Conservation (phyloP, 306 rosid genomes). For the Lotus japonicus region DNA sequence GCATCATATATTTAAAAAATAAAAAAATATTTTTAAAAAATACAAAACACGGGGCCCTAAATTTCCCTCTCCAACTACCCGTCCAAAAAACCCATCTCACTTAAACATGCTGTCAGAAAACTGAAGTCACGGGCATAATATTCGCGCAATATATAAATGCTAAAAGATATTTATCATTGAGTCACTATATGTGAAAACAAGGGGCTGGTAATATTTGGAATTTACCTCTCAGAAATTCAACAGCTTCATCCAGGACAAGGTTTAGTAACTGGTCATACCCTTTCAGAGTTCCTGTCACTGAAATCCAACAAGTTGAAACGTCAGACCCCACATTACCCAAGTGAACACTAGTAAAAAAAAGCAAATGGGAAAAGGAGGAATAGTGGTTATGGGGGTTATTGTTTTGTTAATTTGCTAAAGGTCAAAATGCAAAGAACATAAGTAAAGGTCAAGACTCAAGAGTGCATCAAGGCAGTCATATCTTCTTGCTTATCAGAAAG, state of each 20-base stretch:
- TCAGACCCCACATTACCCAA: background rate
- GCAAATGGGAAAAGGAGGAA: background rate
- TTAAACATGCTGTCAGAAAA: background rate
- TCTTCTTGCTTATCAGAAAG: background rate
- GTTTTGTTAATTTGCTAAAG: background rate
- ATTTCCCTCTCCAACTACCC: background rate
- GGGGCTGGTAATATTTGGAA: background rate
- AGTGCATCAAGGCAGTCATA: background rate
- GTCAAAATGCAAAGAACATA: background rate
- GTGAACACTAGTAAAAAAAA: background rate
- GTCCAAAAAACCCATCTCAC: background rate
- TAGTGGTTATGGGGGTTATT: background rate
- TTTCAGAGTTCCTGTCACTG: slow-evolving; percentile 86
- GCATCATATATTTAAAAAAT: background rate
- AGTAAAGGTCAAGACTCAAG: background rate
- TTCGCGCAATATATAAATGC: background rate
- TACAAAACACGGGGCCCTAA: background rate
- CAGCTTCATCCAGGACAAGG: slow-evolving; percentile 90
- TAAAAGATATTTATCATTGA: background rate
- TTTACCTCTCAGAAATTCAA: slow-evolving; percentile 87
- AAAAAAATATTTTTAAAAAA: background rate
- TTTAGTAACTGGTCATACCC: slow-evolving; percentile 95
- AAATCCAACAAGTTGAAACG: slow-evolving; percentile 12
- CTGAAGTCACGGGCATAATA: background rate
- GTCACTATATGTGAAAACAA: background rate